Conservation (phyloP, 805 yeast genomes). For the Cyberlindnera japonica region DNA sequence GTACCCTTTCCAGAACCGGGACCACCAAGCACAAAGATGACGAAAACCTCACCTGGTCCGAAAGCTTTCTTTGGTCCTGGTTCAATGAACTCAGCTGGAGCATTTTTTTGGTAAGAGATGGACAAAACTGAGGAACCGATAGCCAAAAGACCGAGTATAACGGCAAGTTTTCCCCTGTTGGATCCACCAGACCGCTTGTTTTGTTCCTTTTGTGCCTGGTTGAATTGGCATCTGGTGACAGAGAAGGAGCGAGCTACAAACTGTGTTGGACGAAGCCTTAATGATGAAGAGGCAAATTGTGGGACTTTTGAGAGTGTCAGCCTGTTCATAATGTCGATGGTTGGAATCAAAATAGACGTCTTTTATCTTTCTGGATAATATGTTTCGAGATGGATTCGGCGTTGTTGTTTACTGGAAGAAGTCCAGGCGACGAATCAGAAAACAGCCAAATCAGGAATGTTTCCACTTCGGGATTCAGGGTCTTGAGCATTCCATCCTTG, state of each 20-base stretch:
- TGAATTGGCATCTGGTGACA: conserved; percentile 2
- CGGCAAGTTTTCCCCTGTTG: conserved; percentile 30
- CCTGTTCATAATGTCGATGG: conserved; percentile 8
- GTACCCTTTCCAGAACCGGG: conserved; percentile 99
- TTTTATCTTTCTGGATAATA: no score
- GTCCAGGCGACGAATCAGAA: no score
- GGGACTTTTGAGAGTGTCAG: not conserved
- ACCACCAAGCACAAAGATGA: conserved; percentile 90
- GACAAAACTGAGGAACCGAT: conserved; percentile 45
- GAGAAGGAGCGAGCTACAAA: conserved; percentile 6
- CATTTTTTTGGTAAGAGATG: conserved; percentile 38
- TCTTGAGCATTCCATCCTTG: no score
- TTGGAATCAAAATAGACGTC: no score
- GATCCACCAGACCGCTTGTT: conserved; percentile 4
- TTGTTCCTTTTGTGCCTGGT: conserved; percentile 5
- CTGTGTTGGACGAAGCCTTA: not conserved
- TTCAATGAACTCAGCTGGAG: conserved; percentile 45
- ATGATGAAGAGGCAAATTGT: not conserved
- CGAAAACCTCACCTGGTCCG: conserved; percentile 63
- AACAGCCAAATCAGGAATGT: no score
- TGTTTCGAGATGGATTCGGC: no score
- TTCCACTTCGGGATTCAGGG: no score
- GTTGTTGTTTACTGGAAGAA: no score
- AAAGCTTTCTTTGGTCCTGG: conserved; percentile 39
- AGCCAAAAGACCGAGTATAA: conserved; percentile 44